A percentile compares a stretch with the other conserved stretches of the same genome.
phyloP scores from a whole-genome alignment of 2,329 filamentous ascomycete genomes.

The Colletotrichum sp. region DNA sequence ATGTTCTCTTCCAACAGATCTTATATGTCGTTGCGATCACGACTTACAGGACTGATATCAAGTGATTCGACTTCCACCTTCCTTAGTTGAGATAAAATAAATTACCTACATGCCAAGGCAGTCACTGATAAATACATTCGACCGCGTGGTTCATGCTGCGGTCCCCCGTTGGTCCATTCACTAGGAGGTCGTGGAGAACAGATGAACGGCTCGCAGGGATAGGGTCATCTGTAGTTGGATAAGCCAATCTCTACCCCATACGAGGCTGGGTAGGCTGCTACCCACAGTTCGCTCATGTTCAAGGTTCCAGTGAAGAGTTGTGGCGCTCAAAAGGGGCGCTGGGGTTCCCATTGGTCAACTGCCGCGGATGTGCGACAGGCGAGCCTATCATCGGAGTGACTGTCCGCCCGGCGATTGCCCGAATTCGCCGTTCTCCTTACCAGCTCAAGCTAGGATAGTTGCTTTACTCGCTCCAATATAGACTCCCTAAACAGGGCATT shows the following conservation, averaged over 20 bases:
- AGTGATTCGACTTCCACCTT: not conserved
- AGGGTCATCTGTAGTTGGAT: not conserved
- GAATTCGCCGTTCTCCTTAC: not conserved
- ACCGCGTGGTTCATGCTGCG: not conserved
- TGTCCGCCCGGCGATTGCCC: not conserved
- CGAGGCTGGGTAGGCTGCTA: not conserved
- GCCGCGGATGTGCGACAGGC: not conserved
- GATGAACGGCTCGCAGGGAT: not conserved
- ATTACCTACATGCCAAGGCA: not conserved
- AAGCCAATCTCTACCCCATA: not conserved
- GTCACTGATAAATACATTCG: not conserved
- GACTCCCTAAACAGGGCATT: not conserved
- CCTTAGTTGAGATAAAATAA: not conserved
- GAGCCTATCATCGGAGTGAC: not conserved
- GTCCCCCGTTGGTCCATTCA: not conserved
- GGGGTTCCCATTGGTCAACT: not conserved
- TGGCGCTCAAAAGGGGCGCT: not conserved
- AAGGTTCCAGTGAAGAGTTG: not conserved
- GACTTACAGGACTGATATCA: not conserved
- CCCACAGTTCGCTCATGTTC: not conserved
- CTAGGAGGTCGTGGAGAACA: not conserved
- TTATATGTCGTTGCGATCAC: not conserved
- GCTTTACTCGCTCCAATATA: not conserved
- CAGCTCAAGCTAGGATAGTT: not conserved
- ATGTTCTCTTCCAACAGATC: not conserved